Percentiles rank a stretch among this genome's conserved stretches.
phyloP scores from a whole-genome alignment of 805 yeast genomes.

The Grigorovia jiainica region DNA sequence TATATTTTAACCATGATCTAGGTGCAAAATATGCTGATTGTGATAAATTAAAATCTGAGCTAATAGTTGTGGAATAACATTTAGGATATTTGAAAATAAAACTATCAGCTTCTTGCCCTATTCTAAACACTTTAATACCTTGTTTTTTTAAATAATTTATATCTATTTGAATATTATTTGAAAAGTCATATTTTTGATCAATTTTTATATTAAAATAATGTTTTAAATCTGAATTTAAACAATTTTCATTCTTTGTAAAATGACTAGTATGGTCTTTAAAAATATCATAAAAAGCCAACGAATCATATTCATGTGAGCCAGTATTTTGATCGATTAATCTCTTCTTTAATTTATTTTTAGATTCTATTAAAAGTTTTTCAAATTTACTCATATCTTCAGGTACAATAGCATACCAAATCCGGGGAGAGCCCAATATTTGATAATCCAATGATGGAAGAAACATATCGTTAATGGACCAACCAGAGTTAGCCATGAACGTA shows the following conservation, averaged over 20 bases:
- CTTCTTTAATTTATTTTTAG: constrained; percentile 30
- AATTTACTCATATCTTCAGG: constrained; percentile 44
- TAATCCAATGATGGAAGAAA: constrained; percentile 45
- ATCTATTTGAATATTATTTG: constrained; percentile 32
- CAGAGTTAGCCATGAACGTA: constrained; percentile 43
- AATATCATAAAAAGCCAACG: too few species aligned
- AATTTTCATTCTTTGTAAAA: background rate
- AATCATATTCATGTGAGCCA: too few species aligned
- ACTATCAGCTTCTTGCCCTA: constrained; percentile 55
- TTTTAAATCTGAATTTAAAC: background rate
- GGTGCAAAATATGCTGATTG: constrained; percentile 54
- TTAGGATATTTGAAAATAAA: constrained; percentile 49
- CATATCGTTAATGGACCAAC: constrained; percentile 57
- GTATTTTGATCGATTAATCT: too few species aligned
- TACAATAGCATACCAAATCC: constrained; percentile 55
- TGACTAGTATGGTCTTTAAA: too few species aligned
- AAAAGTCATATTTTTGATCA: background rate
- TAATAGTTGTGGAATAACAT: constrained; percentile 40
- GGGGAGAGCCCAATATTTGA: constrained; percentile 45
- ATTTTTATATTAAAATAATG: background rate
- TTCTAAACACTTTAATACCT: constrained; percentile 40
- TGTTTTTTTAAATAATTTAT: constrained; percentile 39
- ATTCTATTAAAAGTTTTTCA: constrained; percentile 27
- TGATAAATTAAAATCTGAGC: constrained; percentile 46
- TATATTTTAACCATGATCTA: constrained; percentile 42